These are phyloP conservation scores for Tylopilus sp. DNA, from an alignment of 768 basidiomycete species.

Conservation along the genomic window DNA sequence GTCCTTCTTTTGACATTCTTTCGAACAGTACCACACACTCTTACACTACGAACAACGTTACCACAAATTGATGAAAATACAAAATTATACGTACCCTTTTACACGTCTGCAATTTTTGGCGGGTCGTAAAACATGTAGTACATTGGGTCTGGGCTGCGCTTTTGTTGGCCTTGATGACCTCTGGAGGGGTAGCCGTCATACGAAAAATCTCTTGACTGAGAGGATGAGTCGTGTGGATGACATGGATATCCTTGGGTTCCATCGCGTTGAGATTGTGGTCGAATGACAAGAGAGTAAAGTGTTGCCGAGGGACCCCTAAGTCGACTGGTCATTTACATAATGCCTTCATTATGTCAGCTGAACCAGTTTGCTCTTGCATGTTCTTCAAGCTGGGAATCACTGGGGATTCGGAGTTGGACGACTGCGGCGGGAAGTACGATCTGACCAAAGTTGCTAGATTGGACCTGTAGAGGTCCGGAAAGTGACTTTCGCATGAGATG, in stretches of 20 bases:
- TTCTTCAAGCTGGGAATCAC: too few species aligned
- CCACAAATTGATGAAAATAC: not conserved
- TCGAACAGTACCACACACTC: conserved; percentile 21
- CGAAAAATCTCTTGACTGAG: conserved; percentile 5
- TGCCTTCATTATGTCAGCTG: too few species aligned
- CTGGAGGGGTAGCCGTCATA: conserved; percentile 1
- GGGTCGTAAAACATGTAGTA: conserved; percentile 12
- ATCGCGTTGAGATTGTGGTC: too few species aligned
- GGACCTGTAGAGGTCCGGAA: too few species aligned
- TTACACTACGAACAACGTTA: conserved; percentile 10
- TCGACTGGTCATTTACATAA: too few species aligned
- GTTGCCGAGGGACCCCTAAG: too few species aligned
- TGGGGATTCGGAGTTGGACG: too few species aligned
- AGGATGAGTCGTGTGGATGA: conserved; percentile 12
- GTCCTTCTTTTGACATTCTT: conserved; percentile 19
- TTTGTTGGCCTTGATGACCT: conserved; percentile 10
- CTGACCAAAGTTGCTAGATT: too few species aligned
- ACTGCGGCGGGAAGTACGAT: too few species aligned
- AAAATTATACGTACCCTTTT: conserved; percentile 2
- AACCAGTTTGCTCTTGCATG: too few species aligned
- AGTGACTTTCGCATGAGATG: too few species aligned
- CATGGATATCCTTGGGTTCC: conserved; percentile 1
- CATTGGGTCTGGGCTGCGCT: conserved; percentile 4
- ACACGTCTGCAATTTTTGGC: conserved; percentile 11
- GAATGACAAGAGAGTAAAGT: too few species aligned